Evolutionary conservation across 495 filamentous ascomycete genomes (phyloP).

Genomic region (Platismatia glauca): DNA sequence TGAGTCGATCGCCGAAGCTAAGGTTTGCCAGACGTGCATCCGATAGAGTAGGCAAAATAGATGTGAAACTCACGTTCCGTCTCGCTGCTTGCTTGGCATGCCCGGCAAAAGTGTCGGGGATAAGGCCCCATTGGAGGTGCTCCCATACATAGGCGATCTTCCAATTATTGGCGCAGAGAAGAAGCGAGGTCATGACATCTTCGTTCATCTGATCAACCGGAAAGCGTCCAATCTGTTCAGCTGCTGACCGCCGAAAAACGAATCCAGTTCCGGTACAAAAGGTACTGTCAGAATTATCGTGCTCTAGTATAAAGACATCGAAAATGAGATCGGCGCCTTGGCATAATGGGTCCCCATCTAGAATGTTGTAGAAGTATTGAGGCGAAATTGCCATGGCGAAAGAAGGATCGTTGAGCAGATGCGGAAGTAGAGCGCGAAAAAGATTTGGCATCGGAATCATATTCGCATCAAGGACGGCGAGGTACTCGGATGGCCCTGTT

Average conservation of each 20-base stretch:
- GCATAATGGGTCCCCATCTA: conserved; percentile 37
- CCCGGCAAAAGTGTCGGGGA: conserved; percentile 41
- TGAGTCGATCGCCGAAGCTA: background rate
- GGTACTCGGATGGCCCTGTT: no score
- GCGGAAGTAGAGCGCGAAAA: background rate
- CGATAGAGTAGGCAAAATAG: background rate
- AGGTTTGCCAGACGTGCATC: background rate
- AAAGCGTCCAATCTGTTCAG: conserved; percentile 40
- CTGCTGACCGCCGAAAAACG: conserved; percentile 35
- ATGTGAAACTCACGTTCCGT: conserved; percentile 28
- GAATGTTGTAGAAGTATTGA: conserved; percentile 46
- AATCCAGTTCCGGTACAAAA: conserved; percentile 42
- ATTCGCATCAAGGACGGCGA: no score
- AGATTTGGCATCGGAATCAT: no score
- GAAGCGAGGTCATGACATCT: conserved; percentile 40
- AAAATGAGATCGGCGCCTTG: conserved; percentile 39
- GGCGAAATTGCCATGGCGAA: conserved; percentile 29
- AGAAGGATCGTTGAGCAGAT: conserved; percentile 8
- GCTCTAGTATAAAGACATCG: conserved; percentile 30
- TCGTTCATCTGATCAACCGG: conserved; percentile 44
- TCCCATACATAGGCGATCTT: conserved; percentile 42
- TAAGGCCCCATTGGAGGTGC: conserved; percentile 42
- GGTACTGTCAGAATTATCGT: conserved; percentile 22
- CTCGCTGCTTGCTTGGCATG: conserved; percentile 43
- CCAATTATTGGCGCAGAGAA: conserved; percentile 37